phyloP scores from a whole-genome alignment of 192 early-diverging fungal genomes.

The Obelidium mucronatum region DNA sequence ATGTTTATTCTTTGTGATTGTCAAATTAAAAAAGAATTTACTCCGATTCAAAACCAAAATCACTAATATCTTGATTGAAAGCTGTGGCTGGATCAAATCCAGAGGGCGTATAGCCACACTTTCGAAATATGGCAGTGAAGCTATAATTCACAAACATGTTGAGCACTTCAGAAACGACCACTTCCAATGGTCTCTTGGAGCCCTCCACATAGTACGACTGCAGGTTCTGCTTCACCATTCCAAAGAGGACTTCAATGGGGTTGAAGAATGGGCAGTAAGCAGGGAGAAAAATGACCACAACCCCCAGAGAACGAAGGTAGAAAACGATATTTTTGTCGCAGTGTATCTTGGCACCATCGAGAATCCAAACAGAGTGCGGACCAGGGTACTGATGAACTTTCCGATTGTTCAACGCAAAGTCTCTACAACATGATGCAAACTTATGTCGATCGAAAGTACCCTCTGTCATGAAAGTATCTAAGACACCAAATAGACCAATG shows the following conservation, averaged over 20 bases:
- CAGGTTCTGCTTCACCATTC: conserved; percentile 26
- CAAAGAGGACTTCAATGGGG: too few relatives aligned
- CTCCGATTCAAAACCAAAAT: neutral
- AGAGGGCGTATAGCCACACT: conserved; percentile 9
- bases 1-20: too few relatives aligned
- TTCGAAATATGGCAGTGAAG: neutral
- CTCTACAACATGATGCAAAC: conserved; percentile 5
- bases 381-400: conserved; percentile 33
- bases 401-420: conserved; percentile 7
- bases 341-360: conserved; percentile 41
- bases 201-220: neutral
- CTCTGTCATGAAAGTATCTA: conserved; percentile 25
- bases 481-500: conserved; percentile 6
- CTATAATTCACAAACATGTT: neutral
- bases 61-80: neutral
- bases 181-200: neutral
- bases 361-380: conserved; percentile 24
- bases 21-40: too few relatives aligned
- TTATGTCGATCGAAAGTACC: conserved; percentile 29
- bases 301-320: conserved; percentile 19
- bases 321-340: neutral
- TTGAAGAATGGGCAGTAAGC: conserved; percentile 43
- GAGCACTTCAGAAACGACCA: neutral
- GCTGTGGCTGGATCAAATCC: conserved; percentile 16
- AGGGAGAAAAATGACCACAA: conserved; percentile 33